Percentiles rank a stretch among this genome's conserved stretches.
These are phyloP conservation scores for Russula lepida DNA, from an alignment of 768 basidiomycete genomes.

Conservation along the genomic window DNA sequence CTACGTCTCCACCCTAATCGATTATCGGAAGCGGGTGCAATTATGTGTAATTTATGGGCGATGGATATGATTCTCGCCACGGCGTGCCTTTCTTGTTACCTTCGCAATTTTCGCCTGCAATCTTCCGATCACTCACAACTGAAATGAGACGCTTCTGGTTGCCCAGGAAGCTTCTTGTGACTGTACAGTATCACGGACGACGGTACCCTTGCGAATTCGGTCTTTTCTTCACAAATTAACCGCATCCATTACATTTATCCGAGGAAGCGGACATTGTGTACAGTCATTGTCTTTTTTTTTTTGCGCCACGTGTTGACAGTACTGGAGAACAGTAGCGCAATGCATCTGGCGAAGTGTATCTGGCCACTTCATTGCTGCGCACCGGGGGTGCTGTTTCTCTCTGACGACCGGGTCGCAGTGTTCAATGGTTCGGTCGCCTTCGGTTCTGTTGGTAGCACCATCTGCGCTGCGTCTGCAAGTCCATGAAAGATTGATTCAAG, in stretches of 20 bases:
- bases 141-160: too few relatives aligned
- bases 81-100: neutral
- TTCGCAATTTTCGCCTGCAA: neutral
- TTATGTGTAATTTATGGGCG: too few relatives aligned
- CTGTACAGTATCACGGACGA: neutral
- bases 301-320: neutral
- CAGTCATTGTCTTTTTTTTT: neutral
- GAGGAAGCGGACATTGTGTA: neutral
- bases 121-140: too few relatives aligned
- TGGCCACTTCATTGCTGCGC: neutral
- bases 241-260: neutral
- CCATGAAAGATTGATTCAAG: neutral
- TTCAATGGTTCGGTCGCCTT: neutral
- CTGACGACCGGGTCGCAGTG: neutral
- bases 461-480: neutral
- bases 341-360: neutral
- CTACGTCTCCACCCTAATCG: neutral
- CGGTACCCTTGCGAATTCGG: neutral
- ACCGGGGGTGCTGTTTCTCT: neutral
- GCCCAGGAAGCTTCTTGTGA: neutral
- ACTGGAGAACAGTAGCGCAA: neutral
- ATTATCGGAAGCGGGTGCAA: neutral
- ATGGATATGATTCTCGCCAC: too few relatives aligned
- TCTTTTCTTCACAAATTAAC: neutral
- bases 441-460: too few relatives aligned